These are phyloP conservation scores for Cercospora nicotianae DNA, from an alignment of 2,329 filamentous ascomycete genomes.

Conservation along the genomic window DNA sequence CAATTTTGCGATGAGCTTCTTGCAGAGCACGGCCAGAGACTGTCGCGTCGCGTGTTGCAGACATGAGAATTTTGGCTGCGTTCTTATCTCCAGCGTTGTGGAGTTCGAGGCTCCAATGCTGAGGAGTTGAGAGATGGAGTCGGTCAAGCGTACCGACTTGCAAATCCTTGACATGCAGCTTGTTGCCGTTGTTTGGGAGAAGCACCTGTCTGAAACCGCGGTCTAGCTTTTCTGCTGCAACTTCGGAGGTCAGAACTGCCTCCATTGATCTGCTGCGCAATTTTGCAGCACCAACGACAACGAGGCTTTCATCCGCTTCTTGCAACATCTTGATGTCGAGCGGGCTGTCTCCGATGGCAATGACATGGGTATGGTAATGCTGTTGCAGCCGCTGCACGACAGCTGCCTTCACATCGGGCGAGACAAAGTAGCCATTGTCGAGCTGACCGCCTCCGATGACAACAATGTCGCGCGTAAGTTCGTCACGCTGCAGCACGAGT, in stretches of 20 bases:
- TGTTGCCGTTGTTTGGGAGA: constrained; percentile 43
- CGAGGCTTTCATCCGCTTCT: constrained; percentile 54
- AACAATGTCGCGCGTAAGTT: constrained; percentile 46
- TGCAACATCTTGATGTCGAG: constrained; percentile 60
- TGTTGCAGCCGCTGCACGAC: constrained; percentile 48
- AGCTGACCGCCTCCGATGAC: constrained; percentile 57
- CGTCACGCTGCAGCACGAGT: constrained; percentile 49
- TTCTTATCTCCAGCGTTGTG: constrained; percentile 44
- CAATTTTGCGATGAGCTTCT: constrained; percentile 52
- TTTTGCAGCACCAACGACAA: constrained; percentile 55
- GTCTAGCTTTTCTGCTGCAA: background rate
- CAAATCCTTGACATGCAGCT: constrained; percentile 46
- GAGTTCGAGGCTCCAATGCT: constrained; percentile 29
- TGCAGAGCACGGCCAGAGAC: constrained; percentile 50
- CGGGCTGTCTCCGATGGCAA: constrained; percentile 62
- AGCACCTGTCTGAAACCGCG: constrained; percentile 46
- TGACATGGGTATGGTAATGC: constrained; percentile 44
- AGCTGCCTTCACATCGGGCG: constrained; percentile 50
- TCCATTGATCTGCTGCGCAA: constrained; percentile 58
- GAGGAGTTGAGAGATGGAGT: constrained; percentile 28
- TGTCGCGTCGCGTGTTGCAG: constrained; percentile 54
- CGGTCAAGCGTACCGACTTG: constrained; percentile 44
- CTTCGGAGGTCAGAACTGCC: background rate
- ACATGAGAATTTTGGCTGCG: constrained; percentile 54
- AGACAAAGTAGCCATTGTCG: constrained; percentile 53